phyloP scores from a whole-genome alignment of 116 monocot genomes.

The Phalaenopsis hybrid region DNA sequence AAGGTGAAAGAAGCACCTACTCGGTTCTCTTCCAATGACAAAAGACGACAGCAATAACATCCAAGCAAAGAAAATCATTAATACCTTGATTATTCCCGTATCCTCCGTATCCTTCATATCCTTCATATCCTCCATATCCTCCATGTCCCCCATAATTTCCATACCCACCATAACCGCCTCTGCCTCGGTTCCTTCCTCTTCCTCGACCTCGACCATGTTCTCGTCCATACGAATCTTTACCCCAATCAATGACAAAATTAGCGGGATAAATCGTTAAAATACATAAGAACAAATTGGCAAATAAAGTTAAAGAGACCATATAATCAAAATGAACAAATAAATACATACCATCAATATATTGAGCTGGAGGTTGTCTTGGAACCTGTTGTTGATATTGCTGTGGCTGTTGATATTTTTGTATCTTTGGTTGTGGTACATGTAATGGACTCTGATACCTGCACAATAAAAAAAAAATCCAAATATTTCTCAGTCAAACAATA shows the following conservation, averaged over 20 bases:
- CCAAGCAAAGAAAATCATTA: not conserved
- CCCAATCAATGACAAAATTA: not conserved
- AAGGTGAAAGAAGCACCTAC: not conserved
- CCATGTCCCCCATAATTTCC: conserved; percentile 26
- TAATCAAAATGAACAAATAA: conserved; percentile 1
- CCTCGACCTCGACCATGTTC: conserved; percentile 31
- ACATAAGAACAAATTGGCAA: not conserved
- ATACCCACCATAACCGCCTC: conserved; percentile 24
- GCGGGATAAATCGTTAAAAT: not conserved
- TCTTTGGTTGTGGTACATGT: conserved; percentile 46
- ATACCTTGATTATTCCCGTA: conserved; percentile 38
- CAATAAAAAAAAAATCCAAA: not conserved
- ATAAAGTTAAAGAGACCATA: not conserved
- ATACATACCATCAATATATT: conserved; percentile 8
- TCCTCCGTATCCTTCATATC: conserved; percentile 32
- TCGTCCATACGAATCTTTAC: conserved; percentile 19
- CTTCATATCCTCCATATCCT: conserved; percentile 14
- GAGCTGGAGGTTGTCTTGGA: conserved; percentile 9
- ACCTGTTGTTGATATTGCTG: conserved; percentile 16
- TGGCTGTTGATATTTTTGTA: conserved; percentile 28
- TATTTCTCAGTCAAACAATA: not conserved
- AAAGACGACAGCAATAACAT: not conserved
- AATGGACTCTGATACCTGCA: conserved; percentile 48
- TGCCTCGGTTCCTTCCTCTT: conserved; percentile 25
- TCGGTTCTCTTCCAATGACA: not conserved